Evolutionary conservation across 169 alveolate species (phyloP), one percentile per base, ranked within the genome.

Genomic region (Ichthyophthirius multifiliis): DNA sequence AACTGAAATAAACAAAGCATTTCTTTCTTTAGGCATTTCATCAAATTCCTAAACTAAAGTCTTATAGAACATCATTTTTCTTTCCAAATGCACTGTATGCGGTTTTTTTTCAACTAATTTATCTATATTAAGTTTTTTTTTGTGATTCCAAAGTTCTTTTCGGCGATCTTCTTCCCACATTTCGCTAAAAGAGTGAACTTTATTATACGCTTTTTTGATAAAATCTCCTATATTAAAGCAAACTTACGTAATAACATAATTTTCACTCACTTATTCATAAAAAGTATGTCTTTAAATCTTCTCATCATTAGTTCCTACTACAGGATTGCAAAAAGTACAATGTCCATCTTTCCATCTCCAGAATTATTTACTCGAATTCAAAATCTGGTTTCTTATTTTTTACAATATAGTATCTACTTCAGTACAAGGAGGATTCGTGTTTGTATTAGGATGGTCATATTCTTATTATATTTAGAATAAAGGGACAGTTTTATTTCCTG

Each of bases 261-360:
- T 81, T 27, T 83, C 73, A 39, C 43, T 62, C 15, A 88, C 91
- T 37, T 85, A 92, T 27, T 75, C 84, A 43, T 63, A 83, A 85
- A 86, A 88, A 37, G 88, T 78, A 62, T 84, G 86, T 3, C 87
- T 82, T 41, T 84, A 84, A 34, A 83, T 76, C 55, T 76, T 75
- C 20, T 76, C 89, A 31, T 84, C 83, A 7, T 85, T 86, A 4
- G 83, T 87, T 41, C 83, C 77, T 20, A 43, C 73, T 37, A 78
- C 65, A 35, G 84, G 87, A 44, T 84, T 85, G 39, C 90, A 94
- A 5, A 87, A 82, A 65, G 62, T 90, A 79, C 97, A 94, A 82
- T 88, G 84, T 30, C 96, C 96, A 39, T 90, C 94, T 96, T 94
- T 93, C 98, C 98, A 96, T 45, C 98, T 87, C 75, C 96, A 94